phyloP scores from a whole-genome alignment of 2,329 filamentous ascomycete genomes.

The Colletotrichum ledebouriae region DNA sequence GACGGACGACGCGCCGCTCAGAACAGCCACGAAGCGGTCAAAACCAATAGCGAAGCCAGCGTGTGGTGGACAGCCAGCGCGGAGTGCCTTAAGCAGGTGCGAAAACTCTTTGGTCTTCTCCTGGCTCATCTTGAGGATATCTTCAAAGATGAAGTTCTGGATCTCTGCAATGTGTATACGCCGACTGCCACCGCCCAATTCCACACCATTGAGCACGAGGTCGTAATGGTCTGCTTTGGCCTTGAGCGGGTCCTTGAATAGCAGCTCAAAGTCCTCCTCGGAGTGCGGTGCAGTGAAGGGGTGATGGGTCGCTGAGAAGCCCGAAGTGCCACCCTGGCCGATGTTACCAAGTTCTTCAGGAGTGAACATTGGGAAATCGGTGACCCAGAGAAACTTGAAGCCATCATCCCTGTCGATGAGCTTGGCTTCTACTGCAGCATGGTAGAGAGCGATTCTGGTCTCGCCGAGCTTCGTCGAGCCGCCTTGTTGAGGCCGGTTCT shows the following conservation, averaged over 20 bases:
- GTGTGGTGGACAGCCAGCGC: conserved; percentile 92
- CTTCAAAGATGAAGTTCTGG: conserved; percentile 86
- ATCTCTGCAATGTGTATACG: conserved; percentile 89
- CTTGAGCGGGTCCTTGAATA: conserved; percentile 78
- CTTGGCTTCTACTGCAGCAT: conserved; percentile 73
- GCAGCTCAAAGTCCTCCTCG: conserved; percentile 77
- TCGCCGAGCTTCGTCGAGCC: conserved; percentile 81
- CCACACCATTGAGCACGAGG: conserved; percentile 93
- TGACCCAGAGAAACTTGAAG: conserved; percentile 86
- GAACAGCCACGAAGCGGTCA: conserved; percentile 84
- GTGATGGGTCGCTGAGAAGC: conserved; percentile 91
- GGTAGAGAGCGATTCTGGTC: conserved; percentile 78
- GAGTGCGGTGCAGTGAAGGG: conserved; percentile 92
- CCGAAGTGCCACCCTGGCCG: conserved; percentile 84
- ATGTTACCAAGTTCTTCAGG: conserved; percentile 74
- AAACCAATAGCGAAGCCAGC: conserved; percentile 94
- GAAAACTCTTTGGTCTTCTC: conserved; percentile 83
- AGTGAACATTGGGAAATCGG: conserved; percentile 93
- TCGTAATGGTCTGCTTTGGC: conserved; percentile 93
- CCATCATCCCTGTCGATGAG: conserved; percentile 63
- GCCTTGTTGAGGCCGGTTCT: conserved; percentile 73
- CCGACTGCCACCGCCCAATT: conserved; percentile 91
- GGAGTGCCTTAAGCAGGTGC: conserved; percentile 85
- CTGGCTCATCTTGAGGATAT: conserved; percentile 83
- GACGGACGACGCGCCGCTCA: conserved; percentile 82